These are phyloP conservation scores for Olyra latifolia DNA, from an alignment of 176 grass and related monocot species.

Conservation along the genomic window DNA sequence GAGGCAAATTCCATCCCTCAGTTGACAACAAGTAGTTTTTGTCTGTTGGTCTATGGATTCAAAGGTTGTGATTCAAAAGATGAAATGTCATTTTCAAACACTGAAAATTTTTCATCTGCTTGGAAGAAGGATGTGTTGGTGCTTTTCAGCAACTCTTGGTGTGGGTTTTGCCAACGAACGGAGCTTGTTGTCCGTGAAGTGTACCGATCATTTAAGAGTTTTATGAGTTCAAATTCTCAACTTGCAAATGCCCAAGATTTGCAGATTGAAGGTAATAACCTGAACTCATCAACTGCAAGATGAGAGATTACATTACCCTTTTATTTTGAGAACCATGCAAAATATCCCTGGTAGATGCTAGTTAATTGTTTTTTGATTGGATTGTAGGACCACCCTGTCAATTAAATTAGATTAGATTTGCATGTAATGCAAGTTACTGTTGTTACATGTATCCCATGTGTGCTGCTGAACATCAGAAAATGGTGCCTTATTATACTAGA, in stretches of 20 bases:
- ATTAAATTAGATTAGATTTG: constrained; percentile 2
- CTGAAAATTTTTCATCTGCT: constrained; percentile 41
- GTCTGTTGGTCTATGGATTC: constrained; percentile 67
- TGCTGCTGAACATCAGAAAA: not conserved
- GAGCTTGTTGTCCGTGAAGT: constrained; percentile 85
- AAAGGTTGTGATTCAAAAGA: constrained; percentile 49
- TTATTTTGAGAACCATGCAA: not conserved
- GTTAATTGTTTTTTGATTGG: not conserved
- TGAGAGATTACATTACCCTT: not conserved
- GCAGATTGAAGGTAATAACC: constrained; percentile 59
- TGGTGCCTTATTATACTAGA: not conserved
- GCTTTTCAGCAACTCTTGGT: constrained; percentile 94
- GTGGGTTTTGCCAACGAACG: constrained; percentile 90
- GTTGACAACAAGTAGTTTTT: constrained; percentile 65
- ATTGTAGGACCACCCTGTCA: not conserved
- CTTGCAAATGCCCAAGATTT: constrained; percentile 38
- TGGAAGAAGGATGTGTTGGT: constrained; percentile 93
- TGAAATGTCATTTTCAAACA: constrained; percentile 31
- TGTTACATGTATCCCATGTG: not conserved
- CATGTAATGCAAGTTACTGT: constrained; percentile 16
- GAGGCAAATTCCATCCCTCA: constrained; percentile 84
- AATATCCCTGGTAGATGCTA: not conserved
- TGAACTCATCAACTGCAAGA: constrained; percentile 16
- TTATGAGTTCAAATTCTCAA: constrained; percentile 41
- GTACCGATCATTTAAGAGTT: constrained; percentile 69